Evolutionary conservation across 2,329 filamentous ascomycete species (phyloP).

Genomic region (Fusarium paranaense): DNA sequence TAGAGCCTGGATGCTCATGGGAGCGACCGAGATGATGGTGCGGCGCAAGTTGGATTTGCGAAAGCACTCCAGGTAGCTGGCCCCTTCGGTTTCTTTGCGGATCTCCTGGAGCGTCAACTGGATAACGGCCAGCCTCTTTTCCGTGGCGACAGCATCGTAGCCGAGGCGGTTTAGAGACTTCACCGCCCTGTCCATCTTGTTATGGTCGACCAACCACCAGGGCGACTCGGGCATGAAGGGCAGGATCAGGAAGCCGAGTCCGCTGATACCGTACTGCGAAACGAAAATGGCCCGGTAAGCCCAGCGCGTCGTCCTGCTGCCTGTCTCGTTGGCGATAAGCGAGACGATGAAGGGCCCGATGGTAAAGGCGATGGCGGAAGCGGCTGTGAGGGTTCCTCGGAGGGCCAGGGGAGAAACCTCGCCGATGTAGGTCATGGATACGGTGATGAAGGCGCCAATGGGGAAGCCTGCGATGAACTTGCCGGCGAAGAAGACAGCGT

Average conservation of each 20-base stretch:
- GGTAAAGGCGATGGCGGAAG: conserved; percentile 29
- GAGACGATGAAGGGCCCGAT: conserved; percentile 29
- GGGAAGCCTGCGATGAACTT: conserved; percentile 35
- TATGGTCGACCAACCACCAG: conserved; percentile 27
- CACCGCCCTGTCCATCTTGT: conserved; percentile 20
- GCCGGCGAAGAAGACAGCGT: conserved; percentile 32
- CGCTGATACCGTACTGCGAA: conserved; percentile 29
- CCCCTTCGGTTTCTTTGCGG: conserved; percentile 27
- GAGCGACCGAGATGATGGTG: conserved; percentile 35
- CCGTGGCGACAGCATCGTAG: conserved; percentile 9
- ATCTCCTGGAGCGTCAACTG: conserved; percentile 26
- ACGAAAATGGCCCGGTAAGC: conserved; percentile 32
- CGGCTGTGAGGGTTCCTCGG: conserved; percentile 26
- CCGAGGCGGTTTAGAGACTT: conserved; percentile 22
- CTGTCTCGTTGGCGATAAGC: conserved; percentile 25
- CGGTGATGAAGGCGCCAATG: conserved; percentile 24
- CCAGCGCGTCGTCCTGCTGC: conserved; percentile 17
- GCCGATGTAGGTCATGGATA: conserved; percentile 34
- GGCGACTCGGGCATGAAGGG: conserved; percentile 36
- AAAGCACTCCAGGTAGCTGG: conserved; percentile 34
- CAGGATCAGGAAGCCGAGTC: conserved; percentile 16
- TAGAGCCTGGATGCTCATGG: conserved; percentile 31
- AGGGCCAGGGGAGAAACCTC: conserved; percentile 33
- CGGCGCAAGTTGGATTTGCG: conserved; percentile 35
- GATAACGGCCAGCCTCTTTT: conserved; percentile 32